Percentiles rank a stretch among this genome's conserved stretches.
Conservation (phyloP, 1,284 basidiomycete species). For the Sporisorium reilianum region DNA sequence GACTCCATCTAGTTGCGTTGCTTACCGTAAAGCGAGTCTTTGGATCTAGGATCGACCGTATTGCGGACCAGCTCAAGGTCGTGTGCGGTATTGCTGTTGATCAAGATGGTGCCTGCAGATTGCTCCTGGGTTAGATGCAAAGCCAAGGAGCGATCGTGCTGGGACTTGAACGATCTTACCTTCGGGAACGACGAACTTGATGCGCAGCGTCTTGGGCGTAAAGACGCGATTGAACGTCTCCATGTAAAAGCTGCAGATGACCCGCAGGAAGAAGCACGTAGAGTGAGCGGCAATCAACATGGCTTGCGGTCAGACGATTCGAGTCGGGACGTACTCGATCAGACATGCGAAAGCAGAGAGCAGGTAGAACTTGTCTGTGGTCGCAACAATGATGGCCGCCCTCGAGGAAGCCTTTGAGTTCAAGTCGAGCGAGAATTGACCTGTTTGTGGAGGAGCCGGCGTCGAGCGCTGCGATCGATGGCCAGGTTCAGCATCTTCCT, state of each 20-base stretch:
- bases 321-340: slow-evolving; percentile 75
- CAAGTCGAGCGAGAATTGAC: slow-evolving; percentile 21
- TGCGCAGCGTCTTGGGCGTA: slow-evolving; percentile 79
- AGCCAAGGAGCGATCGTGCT: no score
- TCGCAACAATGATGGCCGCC: slow-evolving; percentile 45
- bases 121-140: background rate
- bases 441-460: slow-evolving; percentile 76
- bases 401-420: slow-evolving; percentile 34
- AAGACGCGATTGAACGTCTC: slow-evolving; percentile 73
- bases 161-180: slow-evolving; percentile 48
- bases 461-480: slow-evolving; percentile 59
- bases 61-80: slow-evolving; percentile 83
- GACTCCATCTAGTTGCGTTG: background rate
- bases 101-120: slow-evolving; percentile 80
- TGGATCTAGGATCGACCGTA: slow-evolving; percentile 38
- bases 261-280: slow-evolving; percentile 83
- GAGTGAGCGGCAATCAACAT: slow-evolving; percentile 70
- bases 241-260: slow-evolving; percentile 84
- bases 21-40: slow-evolving; percentile 46
- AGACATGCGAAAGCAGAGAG: slow-evolving; percentile 85
- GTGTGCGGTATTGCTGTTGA: slow-evolving; percentile 85
- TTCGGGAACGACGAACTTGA: slow-evolving; percentile 81
- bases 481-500: background rate
- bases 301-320: background rate
- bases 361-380: slow-evolving; percentile 79